Evolutionary conservation across 768 basidiomycete species (phyloP).

Genomic region (Naganishia friedmannii): DNA sequence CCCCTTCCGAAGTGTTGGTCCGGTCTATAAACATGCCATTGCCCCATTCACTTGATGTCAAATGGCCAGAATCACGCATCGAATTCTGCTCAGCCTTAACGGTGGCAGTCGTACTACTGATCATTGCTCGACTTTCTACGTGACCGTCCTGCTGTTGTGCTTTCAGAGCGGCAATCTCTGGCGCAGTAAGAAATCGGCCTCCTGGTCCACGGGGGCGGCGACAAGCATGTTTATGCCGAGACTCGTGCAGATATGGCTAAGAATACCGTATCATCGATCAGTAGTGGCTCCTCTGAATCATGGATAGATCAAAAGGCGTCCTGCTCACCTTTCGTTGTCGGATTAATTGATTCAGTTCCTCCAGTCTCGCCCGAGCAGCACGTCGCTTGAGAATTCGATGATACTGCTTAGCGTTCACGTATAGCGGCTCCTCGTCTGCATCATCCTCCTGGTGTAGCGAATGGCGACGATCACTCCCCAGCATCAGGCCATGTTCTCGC

Average conservation of each 20-base stretch:
- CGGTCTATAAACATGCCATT: no score
- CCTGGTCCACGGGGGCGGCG: conserved; percentile 93
- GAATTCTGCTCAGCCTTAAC: conserved; percentile 2
- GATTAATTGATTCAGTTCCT: conserved; percentile 89
- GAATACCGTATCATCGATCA: background rate
- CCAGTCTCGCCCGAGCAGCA: conserved; percentile 81
- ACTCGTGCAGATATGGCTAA: conserved; percentile 96
- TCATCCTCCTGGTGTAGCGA: conserved; percentile 34
- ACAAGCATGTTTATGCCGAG: conserved; percentile 97
- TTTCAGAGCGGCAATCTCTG: conserved; percentile 64
- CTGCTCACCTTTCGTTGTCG: conserved; percentile 77
- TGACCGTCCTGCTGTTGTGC: conserved; percentile 38
- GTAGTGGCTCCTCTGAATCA: background rate
- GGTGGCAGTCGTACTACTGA: background rate
- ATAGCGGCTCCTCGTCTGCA: conserved; percentile 78
- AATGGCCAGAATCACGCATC: background rate
- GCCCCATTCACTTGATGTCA: no score
- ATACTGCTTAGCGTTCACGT: conserved; percentile 99
- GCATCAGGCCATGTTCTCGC: background rate
- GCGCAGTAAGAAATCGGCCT: conserved; percentile 93
- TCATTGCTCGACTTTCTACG: background rate
- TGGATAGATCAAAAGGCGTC: conserved; percentile 2
- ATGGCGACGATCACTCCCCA: conserved; percentile 32
- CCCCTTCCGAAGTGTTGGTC: no score
- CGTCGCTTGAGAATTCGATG: conserved; percentile 95